Conservation (phyloP, 75 land plant genomes). For the Cupressus sempervirens region DNA sequence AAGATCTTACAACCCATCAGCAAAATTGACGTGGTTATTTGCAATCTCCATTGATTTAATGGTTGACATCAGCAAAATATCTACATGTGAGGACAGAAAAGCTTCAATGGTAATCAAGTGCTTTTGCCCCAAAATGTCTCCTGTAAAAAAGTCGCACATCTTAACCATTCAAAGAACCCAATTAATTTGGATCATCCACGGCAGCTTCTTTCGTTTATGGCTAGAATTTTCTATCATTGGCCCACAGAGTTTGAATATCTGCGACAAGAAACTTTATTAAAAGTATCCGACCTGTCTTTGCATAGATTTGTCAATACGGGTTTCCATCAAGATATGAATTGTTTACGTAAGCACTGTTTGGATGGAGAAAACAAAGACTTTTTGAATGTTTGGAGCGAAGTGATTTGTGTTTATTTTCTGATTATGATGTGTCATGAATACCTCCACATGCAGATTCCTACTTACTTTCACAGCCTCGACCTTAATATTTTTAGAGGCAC, state of each 20-base stretch:
- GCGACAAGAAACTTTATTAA: too few species aligned
- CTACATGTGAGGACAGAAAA: too few species aligned
- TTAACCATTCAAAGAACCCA: not conserved
- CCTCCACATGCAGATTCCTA: not conserved
- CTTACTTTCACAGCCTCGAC: not conserved
- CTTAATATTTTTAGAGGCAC: not conserved
- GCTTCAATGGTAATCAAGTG: too few species aligned
- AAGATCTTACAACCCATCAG: too few species aligned
- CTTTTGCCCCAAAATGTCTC: not conserved
- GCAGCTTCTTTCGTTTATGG: not conserved
- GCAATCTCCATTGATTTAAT: too few species aligned
- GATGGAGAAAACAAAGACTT: not conserved
- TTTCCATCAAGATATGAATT: not conserved
- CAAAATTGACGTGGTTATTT: too few species aligned
- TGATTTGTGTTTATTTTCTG: not conserved
- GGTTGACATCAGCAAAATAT: too few species aligned
- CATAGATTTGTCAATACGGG: not conserved
- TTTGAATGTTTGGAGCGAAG: not conserved
- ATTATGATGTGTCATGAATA: not conserved
- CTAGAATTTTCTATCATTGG: not conserved
- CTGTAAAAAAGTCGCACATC: too few species aligned
- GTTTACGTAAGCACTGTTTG: not conserved
- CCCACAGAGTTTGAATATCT: not conserved
- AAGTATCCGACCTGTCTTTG: not conserved
- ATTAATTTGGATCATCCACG: not conserved